These are phyloP conservation scores for Pseudocercospora macadamiae DNA, from an alignment of 2,329 filamentous ascomycete genomes.

Conservation along the genomic window DNA sequence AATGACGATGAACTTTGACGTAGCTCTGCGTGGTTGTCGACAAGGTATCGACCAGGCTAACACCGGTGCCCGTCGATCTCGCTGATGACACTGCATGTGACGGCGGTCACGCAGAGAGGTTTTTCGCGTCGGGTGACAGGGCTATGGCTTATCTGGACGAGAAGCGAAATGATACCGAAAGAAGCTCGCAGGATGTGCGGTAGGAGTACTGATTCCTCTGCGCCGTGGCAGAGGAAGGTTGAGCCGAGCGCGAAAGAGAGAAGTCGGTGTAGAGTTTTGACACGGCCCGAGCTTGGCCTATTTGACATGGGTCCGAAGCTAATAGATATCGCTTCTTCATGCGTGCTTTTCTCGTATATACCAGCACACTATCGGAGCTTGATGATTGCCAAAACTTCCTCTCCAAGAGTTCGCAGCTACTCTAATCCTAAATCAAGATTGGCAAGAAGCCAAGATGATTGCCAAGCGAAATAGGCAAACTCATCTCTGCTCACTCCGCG, in stretches of 20 bases:
- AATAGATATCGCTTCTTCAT: no score
- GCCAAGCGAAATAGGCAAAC: no score
- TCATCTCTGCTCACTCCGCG: no score
- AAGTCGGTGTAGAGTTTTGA: background rate
- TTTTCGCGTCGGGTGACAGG: background rate
- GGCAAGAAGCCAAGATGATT: no score
- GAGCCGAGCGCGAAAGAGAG: background rate
- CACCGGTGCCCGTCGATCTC: background rate
- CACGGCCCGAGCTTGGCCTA: background rate
- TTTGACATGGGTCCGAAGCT: no score
- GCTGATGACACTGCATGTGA: background rate
- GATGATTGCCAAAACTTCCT: no score
- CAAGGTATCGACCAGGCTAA: background rate
- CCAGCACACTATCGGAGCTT: no score
- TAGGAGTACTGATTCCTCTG: background rate
- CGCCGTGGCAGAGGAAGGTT: background rate
- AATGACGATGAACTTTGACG: constrained; percentile 9
- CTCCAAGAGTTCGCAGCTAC: no score
- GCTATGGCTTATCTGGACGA: background rate
- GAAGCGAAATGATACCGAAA: background rate
- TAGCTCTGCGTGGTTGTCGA: constrained; percentile 1
- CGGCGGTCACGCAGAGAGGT: background rate
- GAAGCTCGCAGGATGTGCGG: background rate
- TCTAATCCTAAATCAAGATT: no score
- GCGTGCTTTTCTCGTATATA: no score